Base-by-base conservation (phyloP, 345 rosid genomes). In the Brassica nigra region DNA sequence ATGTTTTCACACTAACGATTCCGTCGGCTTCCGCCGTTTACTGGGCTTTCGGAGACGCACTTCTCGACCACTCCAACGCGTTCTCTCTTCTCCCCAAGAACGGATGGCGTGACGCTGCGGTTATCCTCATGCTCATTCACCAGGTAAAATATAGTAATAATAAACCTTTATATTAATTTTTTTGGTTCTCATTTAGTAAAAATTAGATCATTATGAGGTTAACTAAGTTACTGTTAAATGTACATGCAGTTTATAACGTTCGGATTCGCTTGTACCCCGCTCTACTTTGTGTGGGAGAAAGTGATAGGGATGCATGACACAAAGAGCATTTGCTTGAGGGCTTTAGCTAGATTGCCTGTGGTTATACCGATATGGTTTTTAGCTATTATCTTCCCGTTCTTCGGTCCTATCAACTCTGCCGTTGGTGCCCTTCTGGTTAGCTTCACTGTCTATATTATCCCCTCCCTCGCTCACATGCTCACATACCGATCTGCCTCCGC, bases 241-340 rank as follows among this genome's bases (percentile, higher is more conserved):
- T 44, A 44, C 3, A 7, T 67, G 87, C 96, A 95, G 99, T 93
- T 95, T 42, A 95, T 95, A 39, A 95, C 99, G 68, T 95, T 95
- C 72, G 99, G 99, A 36, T 95, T 95, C 71, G 99, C 99, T 0
- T 93, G 99, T 74, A 95, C 99, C 0, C 99, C 99, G 0, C 18
- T 95, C 57, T 95, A 95, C 89, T 95, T 95, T 34, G 99, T 95
- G 36, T 95, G 99, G 99, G 99, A 95, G 89, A 95, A 95, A 82
- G 97, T 92, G 73, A 93, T 95, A 1, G 98, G 99, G 64, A 95
- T 95, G 98, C 99, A 95, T 47, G 97, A 91, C 87, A 92, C 97
- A 0, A 93, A 76, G 81, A 95, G 98, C 80, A 87, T 95, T 30
- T 95, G 91, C 76, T 77, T 92, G 16, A 89, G 99, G 81, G 99